Base-by-base conservation (phyloP, 2,329 filamentous ascomycete species). In the Fusarium robinianum region DNA sequence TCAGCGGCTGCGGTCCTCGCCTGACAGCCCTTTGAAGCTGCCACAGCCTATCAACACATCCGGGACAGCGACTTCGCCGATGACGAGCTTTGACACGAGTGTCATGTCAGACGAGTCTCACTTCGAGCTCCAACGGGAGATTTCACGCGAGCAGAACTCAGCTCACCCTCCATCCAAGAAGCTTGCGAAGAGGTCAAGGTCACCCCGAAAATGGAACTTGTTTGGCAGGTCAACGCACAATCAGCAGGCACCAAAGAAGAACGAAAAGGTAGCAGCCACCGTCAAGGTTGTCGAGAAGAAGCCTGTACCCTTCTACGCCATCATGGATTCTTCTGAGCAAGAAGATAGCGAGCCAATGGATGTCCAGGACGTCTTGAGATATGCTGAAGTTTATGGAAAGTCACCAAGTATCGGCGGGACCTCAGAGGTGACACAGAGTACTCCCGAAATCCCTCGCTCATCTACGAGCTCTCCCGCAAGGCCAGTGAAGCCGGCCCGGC, bases 181-280 rank as follows among this genome's bases (percentile, higher is more conserved):
- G 62, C 63, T 81, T 15, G 71, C 73, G 15, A 84, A 82, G 62
- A 72, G 73, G 39, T 62, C 74, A 2, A 76, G 72, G 29, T 80
- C 78, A 17, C 80, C 80, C 16, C 74, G 77, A 6, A 83, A 78
- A 54, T 85, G 82, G 82, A 84, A 83, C 51, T 62, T 84, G 9
- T 85, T 85, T 53, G 74, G 80, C 34, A 73, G 80, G 32, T 77
- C 77, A 32, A 36, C 48, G 0, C 76, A 80, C 19, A 73, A 65
- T 23, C 68, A 72, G 27, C 58, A 72, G 3, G 61, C 63, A 37
- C 58, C 53, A 3, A 75, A 73, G 44, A 72, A 71, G 46, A 63
- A 62, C 11, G 59, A 67, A 5, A 68, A 72, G 3, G 70, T 79
- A n/a, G 61, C 74, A 1, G 73, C 75, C 3, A 71, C 77, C 1